Conservation (phyloP, 768 basidiomycete genomes). For the Amylocystis lapponica region DNA sequence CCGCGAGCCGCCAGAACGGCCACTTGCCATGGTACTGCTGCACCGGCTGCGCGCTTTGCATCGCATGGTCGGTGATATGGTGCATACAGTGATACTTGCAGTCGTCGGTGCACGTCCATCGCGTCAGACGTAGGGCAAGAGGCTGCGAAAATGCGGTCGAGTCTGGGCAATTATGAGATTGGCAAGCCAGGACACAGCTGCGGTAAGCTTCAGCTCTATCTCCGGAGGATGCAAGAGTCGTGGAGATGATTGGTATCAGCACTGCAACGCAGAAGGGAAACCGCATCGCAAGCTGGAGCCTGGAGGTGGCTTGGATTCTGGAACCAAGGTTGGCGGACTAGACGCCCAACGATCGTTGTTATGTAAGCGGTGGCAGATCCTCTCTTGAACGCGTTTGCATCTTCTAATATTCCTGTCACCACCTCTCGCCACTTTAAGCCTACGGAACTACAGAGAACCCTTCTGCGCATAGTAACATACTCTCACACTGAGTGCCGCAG, state of each 20-base stretch:
- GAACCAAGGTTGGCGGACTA: neutral
- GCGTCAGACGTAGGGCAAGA: constrained; percentile 55
- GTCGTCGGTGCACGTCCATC: constrained; percentile 86
- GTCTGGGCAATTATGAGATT: constrained; percentile 21
- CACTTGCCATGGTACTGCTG: constrained; percentile 95
- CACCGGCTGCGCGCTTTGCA: constrained; percentile 35
- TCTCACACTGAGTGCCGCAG: too few relatives aligned
- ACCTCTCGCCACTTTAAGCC: too few relatives aligned
- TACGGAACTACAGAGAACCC: too few relatives aligned
- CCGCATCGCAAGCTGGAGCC: neutral
- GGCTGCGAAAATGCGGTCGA: constrained; percentile 28
- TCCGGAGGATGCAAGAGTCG: constrained; percentile 30
- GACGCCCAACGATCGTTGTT: neutral
- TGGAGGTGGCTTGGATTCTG: neutral
- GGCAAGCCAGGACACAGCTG: constrained; percentile 32
- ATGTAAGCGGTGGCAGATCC: constrained; percentile 16
- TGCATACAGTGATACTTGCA: constrained; percentile 93
- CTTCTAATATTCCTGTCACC: too few relatives aligned
- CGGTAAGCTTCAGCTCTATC: constrained; percentile 28
- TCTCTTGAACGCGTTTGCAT: too few relatives aligned
- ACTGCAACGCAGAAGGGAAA: neutral
- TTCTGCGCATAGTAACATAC: too few relatives aligned
- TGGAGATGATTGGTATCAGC: neutral
- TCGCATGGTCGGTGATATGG: constrained; percentile 53
- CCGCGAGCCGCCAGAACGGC: constrained; percentile 87